A percentile compares a stretch with the other conserved stretches of the same genome.
phyloP scores from a whole-genome alignment of 78 protist species.

The Dictyostelium intermedium region DNA sequence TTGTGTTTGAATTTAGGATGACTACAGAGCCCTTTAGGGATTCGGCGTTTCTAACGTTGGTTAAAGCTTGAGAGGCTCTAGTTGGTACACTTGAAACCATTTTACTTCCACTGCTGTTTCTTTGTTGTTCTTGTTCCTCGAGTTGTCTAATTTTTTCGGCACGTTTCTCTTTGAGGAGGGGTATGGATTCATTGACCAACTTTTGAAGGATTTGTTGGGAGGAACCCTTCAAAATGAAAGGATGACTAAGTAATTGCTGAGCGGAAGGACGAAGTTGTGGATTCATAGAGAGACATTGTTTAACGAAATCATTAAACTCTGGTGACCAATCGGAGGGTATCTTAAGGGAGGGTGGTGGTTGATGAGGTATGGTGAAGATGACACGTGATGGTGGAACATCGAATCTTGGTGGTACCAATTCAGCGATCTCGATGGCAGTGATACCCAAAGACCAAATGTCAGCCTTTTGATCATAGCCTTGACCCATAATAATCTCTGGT shows the following conservation, averaged over 20 bases:
- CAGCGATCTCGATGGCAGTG: constrained; percentile 78
- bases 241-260: constrained; percentile 61
- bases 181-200: constrained; percentile 59
- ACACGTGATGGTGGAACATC: constrained; percentile 75
- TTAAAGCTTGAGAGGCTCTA: not conserved
- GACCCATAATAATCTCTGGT: constrained; percentile 90
- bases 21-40: constrained; percentile 53
- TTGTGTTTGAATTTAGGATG: constrained; percentile 41
- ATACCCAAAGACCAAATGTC: constrained; percentile 83
- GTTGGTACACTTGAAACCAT: not conserved
- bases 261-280: constrained; percentile 54
- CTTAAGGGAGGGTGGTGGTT: constrained; percentile 77
- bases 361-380: constrained; percentile 72
- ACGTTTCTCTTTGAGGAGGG: constrained; percentile 49
- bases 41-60: constrained; percentile 11
- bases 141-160: constrained; percentile 47
- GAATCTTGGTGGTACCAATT: constrained; percentile 66
- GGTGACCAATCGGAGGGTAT: constrained; percentile 62
- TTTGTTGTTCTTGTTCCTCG: constrained; percentile 36
- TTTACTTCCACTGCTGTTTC: not conserved
- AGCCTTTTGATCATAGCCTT: constrained; percentile 78
- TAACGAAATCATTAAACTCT: constrained; percentile 68
- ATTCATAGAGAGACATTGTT: constrained; percentile 42
- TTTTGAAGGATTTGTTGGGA: constrained; percentile 56
- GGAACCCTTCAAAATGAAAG: constrained; percentile 69